Conservation (phyloP, 2,329 filamentous ascomycete species). For the Lachnellula suecica region DNA sequence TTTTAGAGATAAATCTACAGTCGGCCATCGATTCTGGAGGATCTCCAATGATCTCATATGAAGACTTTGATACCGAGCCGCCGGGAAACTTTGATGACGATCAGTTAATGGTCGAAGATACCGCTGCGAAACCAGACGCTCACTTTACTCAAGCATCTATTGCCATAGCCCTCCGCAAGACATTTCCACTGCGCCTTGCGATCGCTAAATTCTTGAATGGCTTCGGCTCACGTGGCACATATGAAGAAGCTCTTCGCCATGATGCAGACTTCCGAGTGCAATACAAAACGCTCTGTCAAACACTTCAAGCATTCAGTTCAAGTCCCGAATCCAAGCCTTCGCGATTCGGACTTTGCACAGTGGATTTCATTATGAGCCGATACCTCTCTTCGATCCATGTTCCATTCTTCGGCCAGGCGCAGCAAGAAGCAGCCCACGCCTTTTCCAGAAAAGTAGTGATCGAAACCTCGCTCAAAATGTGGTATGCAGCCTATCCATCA, state of each 20-base stretch:
- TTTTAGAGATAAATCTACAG: constrained; percentile 47
- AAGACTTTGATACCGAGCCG: constrained; percentile 48
- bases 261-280: constrained; percentile 41
- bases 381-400: constrained; percentile 57
- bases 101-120: constrained; percentile 37
- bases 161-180: constrained; percentile 42
- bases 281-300: no score
- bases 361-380: constrained; percentile 52
- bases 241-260: constrained; percentile 44
- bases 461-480: constrained; percentile 48
- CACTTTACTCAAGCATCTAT: constrained; percentile 42
- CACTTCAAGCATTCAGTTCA: constrained; percentile 27
- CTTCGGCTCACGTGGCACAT: constrained; percentile 37
- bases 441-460: constrained; percentile 49
- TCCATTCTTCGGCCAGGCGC: constrained; percentile 44
- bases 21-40: constrained; percentile 46
- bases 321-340: constrained; percentile 25
- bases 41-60: constrained; percentile 42
- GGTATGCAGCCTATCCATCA: constrained; percentile 38
- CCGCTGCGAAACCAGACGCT: constrained; percentile 33
- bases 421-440: constrained; percentile 45
- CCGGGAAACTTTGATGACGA: constrained; percentile 52
- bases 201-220: constrained; percentile 45
- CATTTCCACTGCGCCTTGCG: constrained; percentile 43
- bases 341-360: constrained; percentile 42